phyloP scores from a whole-genome alignment of 495 filamentous ascomycete genomes.

The Aspergillus diversus region DNA sequence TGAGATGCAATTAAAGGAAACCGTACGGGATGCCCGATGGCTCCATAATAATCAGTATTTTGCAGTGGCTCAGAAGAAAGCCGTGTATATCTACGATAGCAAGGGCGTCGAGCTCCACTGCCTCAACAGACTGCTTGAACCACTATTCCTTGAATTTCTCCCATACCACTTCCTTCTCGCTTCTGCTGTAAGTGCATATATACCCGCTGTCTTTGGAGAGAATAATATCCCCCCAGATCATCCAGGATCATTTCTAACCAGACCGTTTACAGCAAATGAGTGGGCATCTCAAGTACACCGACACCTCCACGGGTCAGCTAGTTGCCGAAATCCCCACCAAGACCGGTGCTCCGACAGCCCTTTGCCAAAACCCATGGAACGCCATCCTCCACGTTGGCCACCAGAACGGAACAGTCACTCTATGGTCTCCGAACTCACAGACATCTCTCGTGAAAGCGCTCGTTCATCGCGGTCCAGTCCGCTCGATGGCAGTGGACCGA shows the following conservation, averaged over 20 bases:
- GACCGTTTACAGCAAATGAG: constrained; percentile 63
- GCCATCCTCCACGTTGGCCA: constrained; percentile 90
- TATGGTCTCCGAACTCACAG: constrained; percentile 94
- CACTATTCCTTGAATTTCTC: constrained; percentile 93
- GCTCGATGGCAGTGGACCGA: constrained; percentile 81
- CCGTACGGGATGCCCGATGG: constrained; percentile 86
- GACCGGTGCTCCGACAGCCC: constrained; percentile 78
- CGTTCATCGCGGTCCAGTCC: constrained; percentile 93
- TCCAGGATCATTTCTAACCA: constrained; percentile 6
- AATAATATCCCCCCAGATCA: background rate
- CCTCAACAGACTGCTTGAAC: constrained; percentile 84
- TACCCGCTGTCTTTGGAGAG: background rate
- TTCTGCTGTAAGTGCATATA: constrained; percentile 64
- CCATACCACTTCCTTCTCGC: constrained; percentile 95
- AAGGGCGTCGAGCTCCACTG: constrained; percentile 90
- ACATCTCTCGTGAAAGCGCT: constrained; percentile 89
- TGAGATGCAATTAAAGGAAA: constrained; percentile 88
- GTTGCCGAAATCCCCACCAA: constrained; percentile 82
- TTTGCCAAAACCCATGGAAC: constrained; percentile 87
- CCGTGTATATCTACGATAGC: constrained; percentile 92
- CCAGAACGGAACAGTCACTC: constrained; percentile 88
- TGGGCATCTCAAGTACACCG: constrained; percentile 90
- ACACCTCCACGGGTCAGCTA: constrained; percentile 88
- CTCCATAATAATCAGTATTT: constrained; percentile 96
- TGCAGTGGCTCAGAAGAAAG: constrained; percentile 97